A percentile compares a stretch with the other conserved stretches of the same genome.
Conservation (phyloP, 2,329 filamentous ascomycete species). For the Stemphylium beticola region DNA sequence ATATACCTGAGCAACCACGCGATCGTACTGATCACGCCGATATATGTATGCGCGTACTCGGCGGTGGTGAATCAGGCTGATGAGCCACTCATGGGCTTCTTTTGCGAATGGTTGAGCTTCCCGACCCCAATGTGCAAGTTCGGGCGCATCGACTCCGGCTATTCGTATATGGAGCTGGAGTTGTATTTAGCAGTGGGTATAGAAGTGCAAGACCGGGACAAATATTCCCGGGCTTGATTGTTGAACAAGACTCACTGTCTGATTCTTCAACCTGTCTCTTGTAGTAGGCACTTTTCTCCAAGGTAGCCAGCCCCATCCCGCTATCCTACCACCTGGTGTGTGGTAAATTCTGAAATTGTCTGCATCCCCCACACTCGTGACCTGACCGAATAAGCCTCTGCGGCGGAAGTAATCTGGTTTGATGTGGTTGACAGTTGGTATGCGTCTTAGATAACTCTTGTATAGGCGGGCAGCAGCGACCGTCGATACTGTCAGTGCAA, state of each 20-base stretch:
- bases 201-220: not conserved
- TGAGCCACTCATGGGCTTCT: conserved; percentile 85
- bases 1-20: conserved; percentile 85
- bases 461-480: conserved; percentile 67
- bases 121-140: conserved; percentile 88
- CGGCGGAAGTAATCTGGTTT: conserved; percentile 75
- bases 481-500: conserved; percentile 63
- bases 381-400: conserved; percentile 79
- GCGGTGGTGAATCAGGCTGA: conserved; percentile 70
- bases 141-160: conserved; percentile 91
- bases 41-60: conserved; percentile 84
- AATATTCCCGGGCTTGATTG: not conserved
- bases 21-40: conserved; percentile 87
- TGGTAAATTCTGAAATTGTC: conserved; percentile 96
- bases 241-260: conserved; percentile 66
- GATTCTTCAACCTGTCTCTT: conserved; percentile 72
- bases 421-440: conserved; percentile 78
- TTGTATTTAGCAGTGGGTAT: conserved; percentile 18
- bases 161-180: conserved; percentile 82
- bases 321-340: conserved; percentile 84
- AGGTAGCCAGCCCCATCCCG: conserved; percentile 91
- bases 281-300: conserved; percentile 72
- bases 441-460: conserved; percentile 76
- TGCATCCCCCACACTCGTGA: conserved; percentile 94
- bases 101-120: conserved; percentile 82